Evolutionary conservation across 345 rosid genomes (phyloP), one percentile per base, ranked within the genome.

Genomic region (Salix dunnii): DNA sequence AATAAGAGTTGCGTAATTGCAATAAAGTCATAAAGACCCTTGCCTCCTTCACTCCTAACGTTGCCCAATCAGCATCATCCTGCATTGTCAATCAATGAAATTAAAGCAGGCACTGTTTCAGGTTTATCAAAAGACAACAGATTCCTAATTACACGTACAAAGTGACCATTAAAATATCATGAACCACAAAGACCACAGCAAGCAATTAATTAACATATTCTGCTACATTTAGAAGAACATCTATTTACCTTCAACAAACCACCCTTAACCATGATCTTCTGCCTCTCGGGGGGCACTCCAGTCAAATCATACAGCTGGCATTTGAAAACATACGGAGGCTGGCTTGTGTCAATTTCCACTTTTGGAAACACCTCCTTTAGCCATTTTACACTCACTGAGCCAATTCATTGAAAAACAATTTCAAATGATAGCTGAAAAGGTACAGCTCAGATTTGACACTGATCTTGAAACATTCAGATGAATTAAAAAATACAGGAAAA

Each of bases 181-280:
- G 35, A 61, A 71, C 20, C 21, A 64, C 35, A 20, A 17, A 38
- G 58, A 55, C 16, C 72, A 73, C 28, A 65, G 70, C 27, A 71
- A 23, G 71, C 13, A 33, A 38, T 35, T n/a, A 40, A 13, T 38
- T 25, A 43, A 13, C 17, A 55, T 20, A n/a, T 11, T 30, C 43
- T 7, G 23, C 2, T 72, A 38, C 38, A 55, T 35, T 6, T 10
- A 36, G 49, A 75, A 77, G 30, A 60, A 48, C 23, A 71, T 36
- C 16, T 63, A 67, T 68, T 17, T 80, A 96, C 99, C 98, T 92
- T 93, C 78, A 96, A 81, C 55, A 96, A 84, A 70, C 95, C 98
- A 72, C 99, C 99, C 87, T 91, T 96, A 76, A 96, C 94, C 97
- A 96, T 91, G 46, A 96, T 92, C 88, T 96, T 96, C 85, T 96